A percentile compares a stretch with the other conserved stretches of the same genome.
These are phyloP conservation scores for Stagonosporopsis rhizophila DNA, from an alignment of 2,329 filamentous ascomycete species.

Conservation along the genomic window DNA sequence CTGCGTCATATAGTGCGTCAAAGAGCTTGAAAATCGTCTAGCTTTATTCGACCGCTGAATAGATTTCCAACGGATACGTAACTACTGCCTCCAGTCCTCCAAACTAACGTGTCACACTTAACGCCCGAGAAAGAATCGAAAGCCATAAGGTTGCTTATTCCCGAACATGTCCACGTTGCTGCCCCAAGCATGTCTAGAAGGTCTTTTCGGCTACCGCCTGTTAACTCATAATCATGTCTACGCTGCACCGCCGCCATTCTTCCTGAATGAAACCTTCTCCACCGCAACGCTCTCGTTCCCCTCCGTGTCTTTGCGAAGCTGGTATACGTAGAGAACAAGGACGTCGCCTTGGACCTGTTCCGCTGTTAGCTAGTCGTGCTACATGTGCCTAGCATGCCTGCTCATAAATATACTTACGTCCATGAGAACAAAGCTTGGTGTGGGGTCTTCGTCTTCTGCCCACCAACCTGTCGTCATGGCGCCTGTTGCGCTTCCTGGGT, in stretches of 20 bases:
- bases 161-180: not conserved
- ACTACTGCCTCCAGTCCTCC: not conserved
- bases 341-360: constrained; percentile 91
- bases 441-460: constrained; percentile 68
- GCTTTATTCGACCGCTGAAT: not conserved
- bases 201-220: constrained; percentile 15
- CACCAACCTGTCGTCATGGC: constrained; percentile 68
- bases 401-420: constrained; percentile 72
- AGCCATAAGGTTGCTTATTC: not conserved
- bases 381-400: not conserved
- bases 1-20: not conserved
- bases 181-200: not conserved
- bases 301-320: constrained; percentile 60
- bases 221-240: constrained; percentile 28
- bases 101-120: not conserved
- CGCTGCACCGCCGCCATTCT: constrained; percentile 53
- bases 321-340: constrained; percentile 91
- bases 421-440: constrained; percentile 96
- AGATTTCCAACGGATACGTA: not conserved
- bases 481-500: constrained; percentile 72
- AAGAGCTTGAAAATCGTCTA: too few relatives aligned
- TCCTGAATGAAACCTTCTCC: constrained; percentile 64
- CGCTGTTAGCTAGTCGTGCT: constrained; percentile 27
- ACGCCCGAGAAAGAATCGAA: not conserved
- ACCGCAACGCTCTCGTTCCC: constrained; percentile 62